phyloP scores from a whole-genome alignment of 176 grass and related monocot species.

The Chrysopogon serrulatus region DNA sequence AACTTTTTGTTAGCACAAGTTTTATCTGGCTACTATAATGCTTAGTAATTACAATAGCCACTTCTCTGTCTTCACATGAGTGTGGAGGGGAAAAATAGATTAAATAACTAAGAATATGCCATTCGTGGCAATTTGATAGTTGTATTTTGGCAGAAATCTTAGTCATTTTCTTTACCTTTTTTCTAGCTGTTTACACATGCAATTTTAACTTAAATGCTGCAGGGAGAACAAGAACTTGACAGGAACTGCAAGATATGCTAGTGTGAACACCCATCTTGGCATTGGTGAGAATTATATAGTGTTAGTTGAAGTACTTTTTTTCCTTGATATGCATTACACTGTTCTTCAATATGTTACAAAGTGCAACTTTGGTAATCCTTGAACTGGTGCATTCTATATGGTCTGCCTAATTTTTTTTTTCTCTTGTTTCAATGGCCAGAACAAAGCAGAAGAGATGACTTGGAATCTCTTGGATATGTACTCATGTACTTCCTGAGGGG shows the following conservation, averaged over 20 bases:
- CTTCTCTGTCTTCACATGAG: neutral
- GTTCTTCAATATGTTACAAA: neutral
- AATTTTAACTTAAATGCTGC: slow-evolving; percentile 35
- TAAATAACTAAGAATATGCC: neutral
- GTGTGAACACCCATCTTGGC: slow-evolving; percentile 97
- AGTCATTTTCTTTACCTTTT: neutral
- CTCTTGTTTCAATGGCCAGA: slow-evolving; percentile 39
- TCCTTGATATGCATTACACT: neutral
- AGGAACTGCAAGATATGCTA: slow-evolving; percentile 92
- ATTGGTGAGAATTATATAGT: slow-evolving; percentile 63
- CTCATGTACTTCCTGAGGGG: slow-evolving; percentile 97
- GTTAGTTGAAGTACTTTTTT: neutral
- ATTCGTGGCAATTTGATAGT: neutral
- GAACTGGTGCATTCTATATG: neutral
- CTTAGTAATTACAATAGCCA: slow-evolving; percentile 1
- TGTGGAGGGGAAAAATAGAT: neutral
- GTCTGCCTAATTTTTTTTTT: slow-evolving; percentile 2
- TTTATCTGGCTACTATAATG: neutral
- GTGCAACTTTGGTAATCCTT: neutral
- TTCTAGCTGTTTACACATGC: neutral
- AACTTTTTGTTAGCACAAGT: neutral
- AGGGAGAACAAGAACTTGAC: slow-evolving; percentile 99
- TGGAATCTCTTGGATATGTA: slow-evolving; percentile 99
- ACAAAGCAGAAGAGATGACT: slow-evolving; percentile 98
- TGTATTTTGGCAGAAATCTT: neutral